A percentile compares a stretch with the other conserved stretches of the same genome.
phyloP scores from a whole-genome alignment of 208 protist genomes.

The Endotrypanum monterogeii region DNA sequence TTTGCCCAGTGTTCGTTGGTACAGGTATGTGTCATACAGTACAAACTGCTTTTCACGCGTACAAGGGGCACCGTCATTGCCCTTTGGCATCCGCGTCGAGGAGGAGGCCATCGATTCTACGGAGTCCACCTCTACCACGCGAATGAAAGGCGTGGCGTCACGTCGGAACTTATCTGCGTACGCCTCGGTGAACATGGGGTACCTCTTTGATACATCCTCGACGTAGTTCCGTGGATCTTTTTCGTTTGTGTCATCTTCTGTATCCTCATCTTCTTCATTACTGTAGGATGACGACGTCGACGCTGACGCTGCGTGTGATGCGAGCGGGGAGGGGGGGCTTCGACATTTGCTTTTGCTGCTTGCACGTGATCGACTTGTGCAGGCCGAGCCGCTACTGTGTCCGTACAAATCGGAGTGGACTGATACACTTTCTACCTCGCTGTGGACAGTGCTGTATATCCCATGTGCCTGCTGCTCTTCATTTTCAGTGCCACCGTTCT shows the following conservation, averaged over 20 bases:
- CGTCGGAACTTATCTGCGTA: slow-evolving; percentile 52
- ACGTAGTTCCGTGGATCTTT: slow-evolving; percentile 34
- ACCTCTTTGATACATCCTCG: slow-evolving; percentile 50
- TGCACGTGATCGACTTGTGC: slow-evolving; percentile 27
- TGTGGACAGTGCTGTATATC: not conserved
- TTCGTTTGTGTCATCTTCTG: slow-evolving; percentile 33
- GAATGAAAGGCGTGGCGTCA: slow-evolving; percentile 56
- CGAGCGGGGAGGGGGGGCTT: slow-evolving; percentile 13
- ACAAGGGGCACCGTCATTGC: not conserved
- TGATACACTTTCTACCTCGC: slow-evolving; percentile 3
- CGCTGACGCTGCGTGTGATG: slow-evolving; percentile 13
- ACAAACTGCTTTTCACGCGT: slow-evolving; percentile 36
- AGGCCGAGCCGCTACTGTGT: slow-evolving; percentile 24
- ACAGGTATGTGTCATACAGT: slow-evolving; percentile 72
- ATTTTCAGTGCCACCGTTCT: slow-evolving; percentile 13
- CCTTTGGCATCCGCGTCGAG: slow-evolving; percentile 7
- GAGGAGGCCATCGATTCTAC: not conserved
- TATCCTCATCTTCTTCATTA: slow-evolving; percentile 22
- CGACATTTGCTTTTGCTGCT: slow-evolving; percentile 32
- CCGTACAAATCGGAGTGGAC: slow-evolving; percentile 18
- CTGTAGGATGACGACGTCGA: slow-evolving; percentile 27
- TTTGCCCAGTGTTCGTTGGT: slow-evolving; percentile 63
- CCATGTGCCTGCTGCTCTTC: not conserved
- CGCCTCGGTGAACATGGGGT: slow-evolving; percentile 59
- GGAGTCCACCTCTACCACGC: slow-evolving; percentile 24